Base-by-base conservation (phyloP, 2,329 filamentous ascomycete genomes). In the Emergomyces orientalis region DNA sequence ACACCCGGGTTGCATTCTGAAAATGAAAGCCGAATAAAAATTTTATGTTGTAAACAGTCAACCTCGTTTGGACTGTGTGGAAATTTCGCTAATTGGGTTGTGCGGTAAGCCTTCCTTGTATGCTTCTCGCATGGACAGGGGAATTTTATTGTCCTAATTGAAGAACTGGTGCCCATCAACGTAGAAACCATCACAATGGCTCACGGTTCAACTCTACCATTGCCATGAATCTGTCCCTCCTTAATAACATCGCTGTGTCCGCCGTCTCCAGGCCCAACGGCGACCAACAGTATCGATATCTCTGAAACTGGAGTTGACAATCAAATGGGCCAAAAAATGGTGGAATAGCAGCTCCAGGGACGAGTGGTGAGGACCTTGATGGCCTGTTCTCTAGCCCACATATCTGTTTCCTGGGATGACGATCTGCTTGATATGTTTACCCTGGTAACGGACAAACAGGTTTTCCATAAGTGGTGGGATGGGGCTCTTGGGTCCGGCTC, bases 271-370 rank as follows among this genome's bases (percentile, higher is more conserved):
- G 65, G 66, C 60, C 63, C 8, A 68, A 0, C 71, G 69, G n/a
- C n/a, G n/a, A n/a, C n/a, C n/a, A n/a, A n/a, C n/a, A n/a, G n/a
- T n/a, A n/a, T n/a, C n/a, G n/a, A n/a, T n/a, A n/a, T n/a, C n/a
- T n/a, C n/a, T n/a, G n/a, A n/a, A n/a, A n/a, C n/a, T n/a, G n/a
- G n/a, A n/a, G n/a, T n/a, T n/a, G n/a, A n/a, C n/a, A n/a, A n/a
- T n/a, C n/a, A n/a, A n/a, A n/a, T n/a, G 65, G 68, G 69, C 69
- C 65, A 71, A 62, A 67, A 67, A 70, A 17, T 68, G 65, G 14
- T 75, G 71, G 73, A 62, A 67, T 59, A 63, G 66, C 17, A 59
- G 57, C 32, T 61, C 60, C 19, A 65, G 63, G 65, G 62, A 63
- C 22, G 59, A 37, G 41, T 65, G 63, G 30, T 65, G 68, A 41